These are phyloP conservation scores for Aspergillus awamori DNA, from an alignment of 2,329 filamentous ascomycete genomes.

Conservation along the genomic window DNA sequence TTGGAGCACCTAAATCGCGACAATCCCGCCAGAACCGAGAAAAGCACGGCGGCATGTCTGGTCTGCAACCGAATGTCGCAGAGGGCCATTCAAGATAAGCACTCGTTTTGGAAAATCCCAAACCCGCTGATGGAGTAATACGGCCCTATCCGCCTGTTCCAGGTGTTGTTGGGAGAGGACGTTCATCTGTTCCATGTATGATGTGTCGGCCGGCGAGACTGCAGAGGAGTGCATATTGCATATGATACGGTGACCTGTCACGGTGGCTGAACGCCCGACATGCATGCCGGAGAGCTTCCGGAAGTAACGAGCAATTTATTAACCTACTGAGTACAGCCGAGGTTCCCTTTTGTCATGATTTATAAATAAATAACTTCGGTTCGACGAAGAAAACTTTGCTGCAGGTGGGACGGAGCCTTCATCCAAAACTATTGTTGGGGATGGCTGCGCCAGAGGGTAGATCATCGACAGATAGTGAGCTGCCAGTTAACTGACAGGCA, in stretches of 20 bases:
- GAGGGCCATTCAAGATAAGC: neutral
- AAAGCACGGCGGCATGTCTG: neutral
- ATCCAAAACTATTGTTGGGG: constrained; percentile 13
- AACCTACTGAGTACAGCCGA: neutral
- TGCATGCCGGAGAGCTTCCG: constrained; percentile 7
- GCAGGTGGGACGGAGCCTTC: constrained; percentile 5
- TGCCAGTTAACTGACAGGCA: neutral
- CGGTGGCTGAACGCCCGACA: constrained; percentile 4
- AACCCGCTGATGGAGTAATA: neutral
- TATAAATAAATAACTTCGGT: constrained; percentile 7
- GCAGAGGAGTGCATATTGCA: constrained; percentile 6
- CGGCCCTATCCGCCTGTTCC: constrained; percentile 5
- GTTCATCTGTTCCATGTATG: neutral
- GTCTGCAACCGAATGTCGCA: neutral
- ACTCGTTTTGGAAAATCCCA: neutral
- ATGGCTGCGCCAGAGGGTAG: neutral
- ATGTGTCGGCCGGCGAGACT: neutral
- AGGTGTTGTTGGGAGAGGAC: neutral
- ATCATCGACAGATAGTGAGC: constrained; percentile 10
- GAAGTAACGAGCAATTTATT: constrained; percentile 8
- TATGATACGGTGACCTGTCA: constrained; percentile 11
- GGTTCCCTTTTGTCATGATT: neutral
- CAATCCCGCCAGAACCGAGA: constrained; percentile 1
- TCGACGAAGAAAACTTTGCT: neutral
- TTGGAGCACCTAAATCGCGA: neutral